These are phyloP conservation scores for Pulveroboletus sp. DNA, from an alignment of 768 basidiomycete genomes.

Conservation along the genomic window DNA sequence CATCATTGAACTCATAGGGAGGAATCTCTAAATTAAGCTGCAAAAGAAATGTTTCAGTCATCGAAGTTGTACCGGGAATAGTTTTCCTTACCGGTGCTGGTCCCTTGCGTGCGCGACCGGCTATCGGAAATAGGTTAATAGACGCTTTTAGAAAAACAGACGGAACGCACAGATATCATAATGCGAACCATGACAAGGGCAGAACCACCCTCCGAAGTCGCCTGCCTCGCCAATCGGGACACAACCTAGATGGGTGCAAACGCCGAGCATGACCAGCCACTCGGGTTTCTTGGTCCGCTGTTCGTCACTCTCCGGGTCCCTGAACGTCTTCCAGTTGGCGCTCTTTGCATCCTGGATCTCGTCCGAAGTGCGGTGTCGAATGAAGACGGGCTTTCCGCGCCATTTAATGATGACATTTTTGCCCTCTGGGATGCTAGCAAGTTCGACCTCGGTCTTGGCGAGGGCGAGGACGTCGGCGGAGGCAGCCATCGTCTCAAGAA, in stretches of 20 bases:
- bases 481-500: conserved; percentile 93
- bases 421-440: conserved; percentile 88
- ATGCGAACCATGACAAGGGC: conserved; percentile 98
- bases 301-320: conserved; percentile 92
- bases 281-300: conserved; percentile 89
- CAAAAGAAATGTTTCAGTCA: conserved; percentile 10
- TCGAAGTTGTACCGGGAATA: not conserved
- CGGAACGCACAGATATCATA: conserved; percentile 82
- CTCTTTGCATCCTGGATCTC: conserved; percentile 93
- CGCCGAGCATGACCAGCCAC: conserved; percentile 90
- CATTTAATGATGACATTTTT: conserved; percentile 98
- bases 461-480: conserved; percentile 97
- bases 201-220: conserved; percentile 99
- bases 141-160: too few relatives aligned
- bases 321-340: conserved; percentile 78
- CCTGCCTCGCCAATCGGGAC: conserved; percentile 97
- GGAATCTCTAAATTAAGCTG: conserved; percentile 95
- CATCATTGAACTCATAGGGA: conserved; percentile 82
- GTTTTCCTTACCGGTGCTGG: conserved; percentile 79
- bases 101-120: conserved; percentile 93
- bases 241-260: conserved; percentile 97
- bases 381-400: conserved; percentile 99
- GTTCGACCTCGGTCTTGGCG: conserved; percentile 95
- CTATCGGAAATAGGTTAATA: conserved; percentile 40
- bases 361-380: conserved; percentile 86